These are phyloP conservation scores for Grigorovia jiainica DNA, from an alignment of 805 yeast genomes.

Conservation along the genomic window DNA sequence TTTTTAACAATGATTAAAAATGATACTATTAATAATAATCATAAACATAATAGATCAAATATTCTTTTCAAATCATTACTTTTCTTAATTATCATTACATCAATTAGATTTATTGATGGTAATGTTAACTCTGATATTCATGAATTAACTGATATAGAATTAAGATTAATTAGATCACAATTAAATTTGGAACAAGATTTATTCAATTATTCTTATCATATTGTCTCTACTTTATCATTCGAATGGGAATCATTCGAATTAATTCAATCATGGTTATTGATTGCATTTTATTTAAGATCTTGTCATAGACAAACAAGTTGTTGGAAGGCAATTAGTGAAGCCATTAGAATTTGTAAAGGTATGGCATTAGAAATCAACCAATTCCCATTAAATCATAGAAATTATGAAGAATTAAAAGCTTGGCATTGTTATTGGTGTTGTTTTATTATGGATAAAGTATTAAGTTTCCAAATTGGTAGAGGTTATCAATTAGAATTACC, in stretches of 20 bases:
- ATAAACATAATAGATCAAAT: conserved; percentile 19
- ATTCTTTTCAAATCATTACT: conserved; percentile 45
- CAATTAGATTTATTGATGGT: conserved; percentile 44
- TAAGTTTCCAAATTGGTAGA: conserved; percentile 46
- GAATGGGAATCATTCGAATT: conserved; percentile 46
- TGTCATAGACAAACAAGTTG: conserved; percentile 37
- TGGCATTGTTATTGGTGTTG: conserved; percentile 47
- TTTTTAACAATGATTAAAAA: conserved; percentile 19
- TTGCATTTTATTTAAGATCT: conserved; percentile 35
- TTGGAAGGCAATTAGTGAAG: conserved; percentile 34
- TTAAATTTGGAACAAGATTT: conserved; percentile 32
- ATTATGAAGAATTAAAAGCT: conserved; percentile 37
- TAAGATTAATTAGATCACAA: conserved; percentile 3
- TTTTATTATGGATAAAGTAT: conserved; percentile 43
- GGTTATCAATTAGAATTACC: conserved; percentile 27
- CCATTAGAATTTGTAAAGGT: conserved; percentile 35
- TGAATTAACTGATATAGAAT: conserved; percentile 9
- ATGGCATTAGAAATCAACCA: conserved; percentile 34
- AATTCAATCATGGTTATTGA: conserved; percentile 41
- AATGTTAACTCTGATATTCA: conserved; percentile 4
- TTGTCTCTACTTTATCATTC: conserved; percentile 33
- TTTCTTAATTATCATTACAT: conserved; percentile 38
- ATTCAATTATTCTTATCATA: conserved; percentile 33
- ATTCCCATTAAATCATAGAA: conserved; percentile 18
- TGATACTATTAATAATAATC: conserved; percentile 22